Evolutionary conservation across 768 basidiomycete genomes (phyloP).

Genomic region (Rubroboletus pulcherrimus): DNA sequence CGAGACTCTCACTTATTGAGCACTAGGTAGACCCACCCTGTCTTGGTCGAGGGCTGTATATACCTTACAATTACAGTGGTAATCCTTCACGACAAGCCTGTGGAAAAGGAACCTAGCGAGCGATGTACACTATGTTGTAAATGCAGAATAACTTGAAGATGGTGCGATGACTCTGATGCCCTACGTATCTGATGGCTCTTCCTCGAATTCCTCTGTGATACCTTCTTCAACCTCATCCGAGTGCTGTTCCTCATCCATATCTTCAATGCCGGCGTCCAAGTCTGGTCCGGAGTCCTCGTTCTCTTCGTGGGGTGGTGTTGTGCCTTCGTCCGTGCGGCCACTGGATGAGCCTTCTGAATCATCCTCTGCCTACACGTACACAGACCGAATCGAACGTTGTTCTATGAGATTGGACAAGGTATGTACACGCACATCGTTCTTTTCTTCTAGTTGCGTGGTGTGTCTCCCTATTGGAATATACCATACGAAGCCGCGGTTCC

Average conservation of each 20-base stretch:
- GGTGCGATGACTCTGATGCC: neutral
- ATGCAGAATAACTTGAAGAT: neutral
- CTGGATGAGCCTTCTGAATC: constrained; percentile 34
- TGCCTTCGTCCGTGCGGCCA: constrained; percentile 28
- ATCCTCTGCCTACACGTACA: constrained; percentile 30
- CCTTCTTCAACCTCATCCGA: constrained; percentile 41
- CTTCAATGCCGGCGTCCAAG: constrained; percentile 37
- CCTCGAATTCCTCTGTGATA: constrained; percentile 52
- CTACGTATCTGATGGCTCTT: constrained; percentile 35
- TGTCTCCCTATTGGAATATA: constrained; percentile 71
- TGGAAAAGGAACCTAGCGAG: neutral
- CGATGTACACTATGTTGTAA: neutral
- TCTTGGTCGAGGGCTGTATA: neutral
- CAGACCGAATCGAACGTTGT: neutral
- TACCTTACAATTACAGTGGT: constrained; percentile 1
- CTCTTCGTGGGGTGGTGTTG: constrained; percentile 34
- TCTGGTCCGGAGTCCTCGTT: constrained; percentile 39
- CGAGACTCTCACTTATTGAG: constrained; percentile 73
- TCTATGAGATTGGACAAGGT: neutral
- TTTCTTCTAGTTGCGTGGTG: constrained; percentile 76
- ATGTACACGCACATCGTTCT: constrained; percentile 62
- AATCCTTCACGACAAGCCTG: neutral
- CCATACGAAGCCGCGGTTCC: constrained; percentile 62
- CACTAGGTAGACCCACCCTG: neutral
- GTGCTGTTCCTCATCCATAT: constrained; percentile 43